Conservation (phyloP, 179 eudicot species). For the Beta macrorhiza region DNA sequence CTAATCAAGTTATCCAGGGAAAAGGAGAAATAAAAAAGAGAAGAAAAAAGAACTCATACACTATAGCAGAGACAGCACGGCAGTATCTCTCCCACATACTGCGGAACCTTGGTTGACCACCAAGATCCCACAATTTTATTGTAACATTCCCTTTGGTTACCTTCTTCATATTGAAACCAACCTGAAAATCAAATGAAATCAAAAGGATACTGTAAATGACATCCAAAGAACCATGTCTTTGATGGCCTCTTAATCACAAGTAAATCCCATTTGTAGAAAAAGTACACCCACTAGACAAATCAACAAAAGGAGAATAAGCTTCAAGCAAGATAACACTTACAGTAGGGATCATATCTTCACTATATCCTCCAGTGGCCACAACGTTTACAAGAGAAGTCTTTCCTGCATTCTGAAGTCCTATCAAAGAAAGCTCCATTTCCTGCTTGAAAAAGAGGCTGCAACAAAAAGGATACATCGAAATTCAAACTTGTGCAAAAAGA, state of each 20-base stretch:
- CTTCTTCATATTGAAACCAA: slow-evolving; percentile 96
- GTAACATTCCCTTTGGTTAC: slow-evolving; percentile 98
- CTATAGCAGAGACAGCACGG: slow-evolving; percentile 98
- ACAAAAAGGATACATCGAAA: slow-evolving; percentile 19
- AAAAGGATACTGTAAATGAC: not conserved
- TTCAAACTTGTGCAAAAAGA: not conserved
- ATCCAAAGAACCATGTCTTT: not conserved
- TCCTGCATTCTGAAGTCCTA: slow-evolving; percentile 98
- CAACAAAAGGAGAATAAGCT: not conserved
- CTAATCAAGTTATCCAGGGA: not conserved
- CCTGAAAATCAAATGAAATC: slow-evolving; percentile 44
- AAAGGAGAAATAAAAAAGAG: not conserved
- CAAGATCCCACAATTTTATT: slow-evolving; percentile 99
- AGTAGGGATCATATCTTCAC: slow-evolving; percentile 99
- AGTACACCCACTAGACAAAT: not conserved
- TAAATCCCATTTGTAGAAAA: not conserved
- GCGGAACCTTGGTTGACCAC: slow-evolving; percentile 98
- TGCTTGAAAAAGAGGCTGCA: slow-evolving; percentile 98
- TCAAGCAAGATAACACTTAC: slow-evolving; percentile 44
- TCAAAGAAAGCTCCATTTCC: slow-evolving; percentile 97
- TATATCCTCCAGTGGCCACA: slow-evolving; percentile 97
- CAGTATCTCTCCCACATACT: slow-evolving; percentile 99
- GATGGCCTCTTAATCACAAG: not conserved
- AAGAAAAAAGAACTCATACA: slow-evolving; percentile 49
- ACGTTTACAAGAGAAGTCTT: slow-evolving; percentile 97